phyloP scores from a whole-genome alignment of 768 basidiomycete genomes.

The Boletus bicolor region DNA sequence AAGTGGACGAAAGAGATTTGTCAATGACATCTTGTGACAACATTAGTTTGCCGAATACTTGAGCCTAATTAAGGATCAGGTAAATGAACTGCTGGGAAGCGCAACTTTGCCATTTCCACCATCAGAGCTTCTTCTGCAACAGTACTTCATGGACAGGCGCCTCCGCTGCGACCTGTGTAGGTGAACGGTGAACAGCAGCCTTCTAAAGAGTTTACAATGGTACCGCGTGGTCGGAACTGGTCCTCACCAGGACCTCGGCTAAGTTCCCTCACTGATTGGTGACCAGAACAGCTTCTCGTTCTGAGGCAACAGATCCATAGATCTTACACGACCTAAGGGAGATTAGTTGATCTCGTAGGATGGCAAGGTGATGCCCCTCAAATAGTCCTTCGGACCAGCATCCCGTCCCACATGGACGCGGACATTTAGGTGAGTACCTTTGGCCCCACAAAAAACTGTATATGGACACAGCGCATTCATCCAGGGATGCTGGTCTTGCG shows the following conservation, averaged over 20 bases:
- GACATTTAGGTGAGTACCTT: constrained; percentile 5
- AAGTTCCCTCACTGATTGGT: neutral
- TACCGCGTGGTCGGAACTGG: neutral
- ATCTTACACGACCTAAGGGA: neutral
- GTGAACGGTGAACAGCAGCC: constrained; percentile 3
- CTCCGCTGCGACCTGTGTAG: constrained; percentile 1
- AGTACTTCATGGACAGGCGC: neutral
- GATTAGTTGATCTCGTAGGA: neutral
- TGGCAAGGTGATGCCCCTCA: neutral
- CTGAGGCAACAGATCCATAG: constrained; percentile 1
- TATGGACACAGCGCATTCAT: neutral
- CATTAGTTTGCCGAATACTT: constrained; percentile 16
- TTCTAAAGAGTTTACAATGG: neutral
- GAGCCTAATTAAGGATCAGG: constrained; percentile 20
- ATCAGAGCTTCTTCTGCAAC: constrained; percentile 5
- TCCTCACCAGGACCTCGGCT: neutral
- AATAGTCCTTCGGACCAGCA: constrained; percentile 9
- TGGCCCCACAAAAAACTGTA: neutral
- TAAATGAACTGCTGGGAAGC: constrained; percentile 20
- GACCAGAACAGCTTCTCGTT: neutral
- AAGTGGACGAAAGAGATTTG: constrained; percentile 2
- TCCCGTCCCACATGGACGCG: neutral
- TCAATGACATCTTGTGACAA: constrained; percentile 8
- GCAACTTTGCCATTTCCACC: constrained; percentile 13
- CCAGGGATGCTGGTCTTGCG: constrained; percentile 21